These are phyloP conservation scores for Triticum urartu DNA, from an alignment of 176 grass and related monocot species.

Conservation along the genomic window DNA sequence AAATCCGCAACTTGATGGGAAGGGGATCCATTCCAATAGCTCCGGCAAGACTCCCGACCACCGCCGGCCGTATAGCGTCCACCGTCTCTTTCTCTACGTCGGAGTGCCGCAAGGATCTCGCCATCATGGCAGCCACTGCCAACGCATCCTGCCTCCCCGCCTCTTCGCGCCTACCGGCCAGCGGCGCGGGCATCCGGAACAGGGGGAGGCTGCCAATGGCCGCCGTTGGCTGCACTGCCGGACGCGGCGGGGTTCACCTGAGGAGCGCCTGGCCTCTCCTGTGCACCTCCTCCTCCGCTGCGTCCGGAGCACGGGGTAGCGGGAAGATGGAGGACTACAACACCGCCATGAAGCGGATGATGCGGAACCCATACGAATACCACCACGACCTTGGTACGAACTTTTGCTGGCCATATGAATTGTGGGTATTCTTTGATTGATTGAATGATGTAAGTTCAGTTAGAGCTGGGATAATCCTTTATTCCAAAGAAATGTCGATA, in stretches of 20 bases:
- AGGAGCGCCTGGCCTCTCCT: background rate
- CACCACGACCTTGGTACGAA: conserved; percentile 72
- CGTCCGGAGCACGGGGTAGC: conserved; percentile 23
- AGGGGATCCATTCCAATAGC: conserved; percentile 10
- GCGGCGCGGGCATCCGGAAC: background rate
- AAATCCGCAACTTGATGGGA: conserved; percentile 5
- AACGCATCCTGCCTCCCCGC: background rate
- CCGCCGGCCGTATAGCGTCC: background rate
- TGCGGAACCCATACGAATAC: conserved; percentile 88
- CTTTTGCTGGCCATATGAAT: background rate
- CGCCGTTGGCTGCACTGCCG: background rate
- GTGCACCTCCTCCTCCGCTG: conserved; percentile 45
- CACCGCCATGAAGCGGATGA: conserved; percentile 81
- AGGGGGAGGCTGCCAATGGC: background rate
- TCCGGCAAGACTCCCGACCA: background rate
- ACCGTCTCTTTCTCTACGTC: background rate
- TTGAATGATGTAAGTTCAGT: background rate
- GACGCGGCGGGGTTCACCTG: background rate
- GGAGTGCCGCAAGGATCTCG: background rate
- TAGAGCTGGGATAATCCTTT: background rate
- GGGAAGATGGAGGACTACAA: conserved; percentile 71
- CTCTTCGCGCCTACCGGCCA: background rate
- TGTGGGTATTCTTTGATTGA: background rate
- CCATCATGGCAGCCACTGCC: conserved; percentile 35
- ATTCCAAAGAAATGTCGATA: background rate